These are phyloP conservation scores for Polyporus arcularius DNA, from an alignment of 768 basidiomycete genomes.

Conservation along the genomic window DNA sequence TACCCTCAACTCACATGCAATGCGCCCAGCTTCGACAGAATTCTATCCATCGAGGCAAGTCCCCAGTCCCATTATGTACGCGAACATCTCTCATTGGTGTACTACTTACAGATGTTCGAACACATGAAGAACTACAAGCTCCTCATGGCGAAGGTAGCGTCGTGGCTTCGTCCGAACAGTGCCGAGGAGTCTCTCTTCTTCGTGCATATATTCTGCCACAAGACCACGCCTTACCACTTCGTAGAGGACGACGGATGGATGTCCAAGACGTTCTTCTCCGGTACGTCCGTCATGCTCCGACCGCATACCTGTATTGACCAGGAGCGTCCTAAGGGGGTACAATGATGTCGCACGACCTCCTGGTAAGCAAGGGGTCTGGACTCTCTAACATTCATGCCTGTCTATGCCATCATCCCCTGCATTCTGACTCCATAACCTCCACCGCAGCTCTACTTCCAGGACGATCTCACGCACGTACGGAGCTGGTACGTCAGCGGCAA, in stretches of 20 bases:
- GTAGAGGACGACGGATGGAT: constrained; percentile 74
- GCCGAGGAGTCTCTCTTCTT: constrained; percentile 53
- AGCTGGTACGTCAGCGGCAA: constrained; percentile 66
- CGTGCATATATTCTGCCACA: constrained; percentile 72
- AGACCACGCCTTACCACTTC: constrained; percentile 65
- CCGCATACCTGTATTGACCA: neutral
- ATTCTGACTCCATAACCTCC: neutral
- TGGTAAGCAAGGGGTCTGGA: constrained; percentile 35
- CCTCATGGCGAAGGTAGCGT: constrained; percentile 60
- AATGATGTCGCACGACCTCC: constrained; percentile 68
- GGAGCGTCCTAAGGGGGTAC: constrained; percentile 51
- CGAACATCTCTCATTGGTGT: neutral
- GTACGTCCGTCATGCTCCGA: constrained; percentile 21
- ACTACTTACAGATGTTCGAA: constrained; percentile 57
- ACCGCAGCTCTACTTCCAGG: constrained; percentile 62
- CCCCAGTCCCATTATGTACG: neutral
- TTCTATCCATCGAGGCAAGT: constrained; percentile 65
- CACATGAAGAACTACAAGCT: constrained; percentile 76
- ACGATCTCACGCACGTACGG: constrained; percentile 54
- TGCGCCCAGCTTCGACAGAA: constrained; percentile 59
- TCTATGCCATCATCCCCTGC: neutral
- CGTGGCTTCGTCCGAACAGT: constrained; percentile 56
- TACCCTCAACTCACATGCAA: neutral
- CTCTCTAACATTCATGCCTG: no score
- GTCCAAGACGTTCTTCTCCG: constrained; percentile 72